A percentile compares a stretch with the other conserved stretches of the same genome.
Conservation (phyloP, 352 stramenopile genomes). For the Pythium folliculosum region DNA sequence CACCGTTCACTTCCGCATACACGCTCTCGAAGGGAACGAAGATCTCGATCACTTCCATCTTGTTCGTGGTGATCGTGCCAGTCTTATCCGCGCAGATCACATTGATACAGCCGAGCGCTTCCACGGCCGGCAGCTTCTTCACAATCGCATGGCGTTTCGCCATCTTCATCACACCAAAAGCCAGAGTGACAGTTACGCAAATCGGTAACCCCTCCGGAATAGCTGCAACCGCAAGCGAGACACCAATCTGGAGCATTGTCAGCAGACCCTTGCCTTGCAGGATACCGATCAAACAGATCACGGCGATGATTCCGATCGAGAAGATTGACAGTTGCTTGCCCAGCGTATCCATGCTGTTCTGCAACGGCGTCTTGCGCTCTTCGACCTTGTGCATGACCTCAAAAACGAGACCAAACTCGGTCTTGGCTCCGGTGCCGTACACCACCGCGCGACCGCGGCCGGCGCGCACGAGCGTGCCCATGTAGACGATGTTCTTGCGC, state of each 20-base stretch:
- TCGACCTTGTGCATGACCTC: constrained; percentile 94
- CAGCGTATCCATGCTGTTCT: constrained; percentile 96
- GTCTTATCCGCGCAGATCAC: constrained; percentile 95
- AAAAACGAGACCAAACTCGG: constrained; percentile 97
- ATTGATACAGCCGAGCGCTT: constrained; percentile 90
- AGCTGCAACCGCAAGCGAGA: constrained; percentile 85
- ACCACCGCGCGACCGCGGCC: constrained; percentile 94
- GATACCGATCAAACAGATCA: constrained; percentile 94
- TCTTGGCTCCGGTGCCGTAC: constrained; percentile 91
- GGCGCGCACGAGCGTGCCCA: constrained; percentile 93
- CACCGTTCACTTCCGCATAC: constrained; percentile 62
- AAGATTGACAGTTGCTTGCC: constrained; percentile 94
- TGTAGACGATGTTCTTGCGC: constrained; percentile 94
- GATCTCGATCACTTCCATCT: constrained; percentile 85
- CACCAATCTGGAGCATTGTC: constrained; percentile 95
- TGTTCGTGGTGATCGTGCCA: constrained; percentile 92
- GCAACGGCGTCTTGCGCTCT: constrained; percentile 92
- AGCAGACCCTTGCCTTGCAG: constrained; percentile 92
- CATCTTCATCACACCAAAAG: constrained; percentile 87
- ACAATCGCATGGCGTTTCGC: constrained; percentile 84
- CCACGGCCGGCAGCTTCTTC: constrained; percentile 86
- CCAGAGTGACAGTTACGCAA: constrained; percentile 79
- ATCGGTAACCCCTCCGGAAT: constrained; percentile 80
- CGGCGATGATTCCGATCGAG: constrained; percentile 91
- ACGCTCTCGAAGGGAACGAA: constrained; percentile 82